These are phyloP conservation scores for Aspergillus ustus DNA, from an alignment of 2,329 filamentous ascomycete species.

Conservation along the genomic window DNA sequence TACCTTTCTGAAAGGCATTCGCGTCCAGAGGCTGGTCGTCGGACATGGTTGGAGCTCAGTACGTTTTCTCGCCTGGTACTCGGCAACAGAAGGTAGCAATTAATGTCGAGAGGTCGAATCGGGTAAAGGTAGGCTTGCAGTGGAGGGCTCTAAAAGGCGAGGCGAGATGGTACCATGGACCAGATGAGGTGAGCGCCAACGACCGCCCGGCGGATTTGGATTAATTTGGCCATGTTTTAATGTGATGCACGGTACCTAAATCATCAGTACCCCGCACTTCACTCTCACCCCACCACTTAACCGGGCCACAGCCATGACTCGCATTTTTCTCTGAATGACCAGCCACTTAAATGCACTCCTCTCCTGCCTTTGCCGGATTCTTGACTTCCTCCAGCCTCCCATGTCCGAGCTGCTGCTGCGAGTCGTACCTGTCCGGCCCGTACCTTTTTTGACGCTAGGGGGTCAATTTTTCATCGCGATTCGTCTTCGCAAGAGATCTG, in stretches of 20 bases:
- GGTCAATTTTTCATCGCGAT: background rate
- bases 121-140: conserved; percentile 5
- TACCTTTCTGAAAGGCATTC: conserved; percentile 16
- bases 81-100: conserved; percentile 5
- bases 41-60: conserved; percentile 10
- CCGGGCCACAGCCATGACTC: background rate
- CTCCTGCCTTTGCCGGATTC: background rate
- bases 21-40: conserved; percentile 13
- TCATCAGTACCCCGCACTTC: background rate
- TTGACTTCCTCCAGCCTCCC: background rate
- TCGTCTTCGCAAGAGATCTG: background rate
- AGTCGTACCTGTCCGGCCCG: background rate
- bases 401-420: background rate
- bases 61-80: conserved; percentile 3
- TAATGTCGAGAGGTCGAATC: conserved; percentile 1
- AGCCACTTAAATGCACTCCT: background rate
- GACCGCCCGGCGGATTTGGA: background rate
- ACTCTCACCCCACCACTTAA: background rate
- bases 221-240: background rate
- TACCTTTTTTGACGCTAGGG: background rate
- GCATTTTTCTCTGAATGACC: background rate
- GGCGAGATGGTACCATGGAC: conserved; percentile 6
- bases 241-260: too few species aligned
- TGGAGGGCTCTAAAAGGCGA: conserved; percentile 1
- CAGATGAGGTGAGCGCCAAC: background rate